Evolutionary conservation across 805 yeast species (phyloP).

Genomic region (Lipomyces kockii): DNA sequence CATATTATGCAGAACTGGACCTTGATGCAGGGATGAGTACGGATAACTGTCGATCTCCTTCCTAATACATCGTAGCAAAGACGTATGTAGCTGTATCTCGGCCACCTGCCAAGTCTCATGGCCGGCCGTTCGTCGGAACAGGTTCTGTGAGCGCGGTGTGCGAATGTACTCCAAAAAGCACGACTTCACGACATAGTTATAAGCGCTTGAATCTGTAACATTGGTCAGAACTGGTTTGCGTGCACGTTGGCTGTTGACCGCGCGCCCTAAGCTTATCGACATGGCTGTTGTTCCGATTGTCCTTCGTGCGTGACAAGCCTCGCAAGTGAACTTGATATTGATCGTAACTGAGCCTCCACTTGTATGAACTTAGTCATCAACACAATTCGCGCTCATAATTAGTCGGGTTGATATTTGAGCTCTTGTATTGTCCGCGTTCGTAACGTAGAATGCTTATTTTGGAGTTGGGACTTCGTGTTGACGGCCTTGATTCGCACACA

Average conservation of each 20-base stretch:
- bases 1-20: slow-evolving; percentile 10
- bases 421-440: neutral
- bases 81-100: slow-evolving; percentile 8
- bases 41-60: slow-evolving; percentile 21
- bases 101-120: neutral
- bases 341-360: neutral
- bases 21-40: neutral
- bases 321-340: neutral
- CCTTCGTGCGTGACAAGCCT: neutral
- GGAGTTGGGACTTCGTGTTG: neutral
- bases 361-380: neutral
- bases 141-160: slow-evolving; percentile 15
- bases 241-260: neutral
- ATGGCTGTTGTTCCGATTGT: neutral
- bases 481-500: too few species aligned
- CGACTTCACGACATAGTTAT: slow-evolving; percentile 16
- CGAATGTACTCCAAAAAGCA: slow-evolving; percentile 22
- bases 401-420: too few species aligned
- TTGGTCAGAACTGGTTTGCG: slow-evolving; percentile 22
- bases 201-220: slow-evolving; percentile 22
- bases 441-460: neutral
- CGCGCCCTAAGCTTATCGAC: neutral
- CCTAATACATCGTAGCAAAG: slow-evolving; percentile 16
- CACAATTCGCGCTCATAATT: neutral
- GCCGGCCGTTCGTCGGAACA: slow-evolving; percentile 7